Conservation (phyloP, 352 stramenopile genomes). For the Globisporangium splendens region DNA sequence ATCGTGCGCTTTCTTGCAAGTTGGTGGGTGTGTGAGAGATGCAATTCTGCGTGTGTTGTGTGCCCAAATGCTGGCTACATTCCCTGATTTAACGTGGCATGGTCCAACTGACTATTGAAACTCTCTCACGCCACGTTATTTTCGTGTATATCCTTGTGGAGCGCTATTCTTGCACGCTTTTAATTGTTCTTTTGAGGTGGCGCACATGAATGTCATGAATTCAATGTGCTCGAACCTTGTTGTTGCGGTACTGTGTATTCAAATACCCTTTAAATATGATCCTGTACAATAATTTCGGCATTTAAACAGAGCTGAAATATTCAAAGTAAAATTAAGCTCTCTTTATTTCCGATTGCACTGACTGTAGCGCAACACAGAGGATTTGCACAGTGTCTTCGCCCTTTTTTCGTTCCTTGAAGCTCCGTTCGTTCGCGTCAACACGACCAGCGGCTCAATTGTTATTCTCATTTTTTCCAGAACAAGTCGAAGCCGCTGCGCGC, state of each 20-base stretch:
- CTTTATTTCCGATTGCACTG: neutral
- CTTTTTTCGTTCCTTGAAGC: conserved; percentile 3
- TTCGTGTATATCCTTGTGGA: neutral
- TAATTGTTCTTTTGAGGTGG: too few species aligned
- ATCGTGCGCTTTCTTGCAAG: neutral
- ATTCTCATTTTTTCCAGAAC: conserved; percentile 10
- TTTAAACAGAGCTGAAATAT: too few species aligned
- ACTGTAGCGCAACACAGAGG: neutral
- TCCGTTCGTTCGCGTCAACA: conserved; percentile 11
- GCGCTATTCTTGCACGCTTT: too few species aligned
- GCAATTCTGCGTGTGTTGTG: neutral
- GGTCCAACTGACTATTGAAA: neutral
- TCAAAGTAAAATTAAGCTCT: too few species aligned
- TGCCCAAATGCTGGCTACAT: neutral
- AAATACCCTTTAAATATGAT: too few species aligned
- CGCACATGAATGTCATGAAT: too few species aligned
- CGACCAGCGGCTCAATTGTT: neutral
- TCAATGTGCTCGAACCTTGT: too few species aligned
- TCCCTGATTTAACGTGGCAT: neutral
- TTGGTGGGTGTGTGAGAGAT: too few species aligned
- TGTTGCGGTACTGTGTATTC: too few species aligned
- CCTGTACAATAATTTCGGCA: too few species aligned
- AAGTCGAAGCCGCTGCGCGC: neutral
- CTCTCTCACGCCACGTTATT: neutral
- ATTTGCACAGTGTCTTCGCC: neutral